Evolutionary conservation across 768 basidiomycete genomes (phyloP), one percentile per base, ranked within the genome.

Genomic region (Lenzites betulinus): DNA sequence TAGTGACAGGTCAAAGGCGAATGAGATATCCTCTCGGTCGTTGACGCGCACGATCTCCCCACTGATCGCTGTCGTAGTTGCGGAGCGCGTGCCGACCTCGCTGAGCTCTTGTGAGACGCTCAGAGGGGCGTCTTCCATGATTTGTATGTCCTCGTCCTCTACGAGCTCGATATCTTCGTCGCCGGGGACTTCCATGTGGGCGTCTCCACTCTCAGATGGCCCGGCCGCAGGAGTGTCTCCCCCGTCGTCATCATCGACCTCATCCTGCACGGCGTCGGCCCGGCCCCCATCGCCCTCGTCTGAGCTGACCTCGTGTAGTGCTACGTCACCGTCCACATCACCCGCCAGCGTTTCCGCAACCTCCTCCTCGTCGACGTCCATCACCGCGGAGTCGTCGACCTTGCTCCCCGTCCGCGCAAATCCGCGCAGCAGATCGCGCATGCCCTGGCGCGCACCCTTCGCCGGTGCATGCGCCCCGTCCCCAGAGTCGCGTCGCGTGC

Each of bases 381-480:
- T 63, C 59, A 62, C 63, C 42, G 65, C 61, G 35, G 64, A 65
- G n/a, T 66, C 69, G 42, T 58, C 63, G 60, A 18, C 56, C 44
- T 75, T 78, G 61, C 77, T 79, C 39, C 83, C 84, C 36, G 69
- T 69, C 63, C 84, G 77, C 12, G 86, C 80, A 73, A 86, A 90
- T 12, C 73, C 79, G 44, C 74, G 78, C 58, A 92, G 67, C 51
- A 71, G 79, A 51, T 73, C 76, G 55, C 81, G 77, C 52, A 90
- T 71, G 33, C 69, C 75, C 59, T 73, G 69, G 59, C 64, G 69
- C 43, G 68, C 50, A 33, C 30, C 62, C 56, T 47, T 58, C 15
- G 58, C 59, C 13, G 36, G 39, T 28, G 23, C 26, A 18, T 55
- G 56, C n/a, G 43, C 43, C 30, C 36, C 55, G 44, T 26, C 15